phyloP scores from a whole-genome alignment of 257 asterid species.

The Nicotiana attenuata region DNA sequence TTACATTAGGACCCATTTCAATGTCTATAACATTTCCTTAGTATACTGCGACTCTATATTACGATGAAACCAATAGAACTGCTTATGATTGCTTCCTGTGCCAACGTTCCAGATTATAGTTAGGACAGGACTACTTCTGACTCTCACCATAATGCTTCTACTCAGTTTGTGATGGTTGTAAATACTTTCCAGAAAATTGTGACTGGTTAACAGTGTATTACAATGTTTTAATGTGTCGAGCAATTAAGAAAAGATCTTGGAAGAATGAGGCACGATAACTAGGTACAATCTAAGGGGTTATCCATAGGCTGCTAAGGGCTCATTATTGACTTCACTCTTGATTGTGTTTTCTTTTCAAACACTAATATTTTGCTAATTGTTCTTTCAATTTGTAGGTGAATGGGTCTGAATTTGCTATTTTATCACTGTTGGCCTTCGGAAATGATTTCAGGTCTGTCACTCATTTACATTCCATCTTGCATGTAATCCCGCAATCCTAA shows the following conservation, averaged over 20 bases:
- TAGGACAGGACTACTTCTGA: not conserved
- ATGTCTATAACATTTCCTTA: not conserved
- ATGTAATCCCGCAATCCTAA: not conserved
- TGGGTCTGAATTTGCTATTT: conserved; percentile 71
- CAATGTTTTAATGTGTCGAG: not conserved
- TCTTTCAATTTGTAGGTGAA: conserved; percentile 44
- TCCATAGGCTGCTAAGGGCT: not conserved
- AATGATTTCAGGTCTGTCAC: conserved; percentile 66
- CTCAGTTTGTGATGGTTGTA: not conserved
- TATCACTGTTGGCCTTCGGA: conserved; percentile 69
- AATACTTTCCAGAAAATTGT: not conserved
- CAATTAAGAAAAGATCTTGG: not conserved
- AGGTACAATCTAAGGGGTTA: conserved; percentile 1
- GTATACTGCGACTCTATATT: not conserved
- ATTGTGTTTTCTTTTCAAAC: not conserved
- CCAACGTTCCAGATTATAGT: not conserved
- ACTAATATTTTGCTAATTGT: conserved; percentile 2
- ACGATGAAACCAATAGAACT: not conserved
- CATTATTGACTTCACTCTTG: not conserved
- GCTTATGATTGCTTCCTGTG: not conserved
- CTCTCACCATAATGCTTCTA: not conserved
- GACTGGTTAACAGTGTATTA: not conserved
- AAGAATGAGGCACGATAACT: not conserved
- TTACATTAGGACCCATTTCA: not conserved
- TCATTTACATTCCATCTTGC: conserved; percentile 8